Base-by-base conservation (phyloP, 805 yeast genomes). In the Ogataea chonburiensis region DNA sequence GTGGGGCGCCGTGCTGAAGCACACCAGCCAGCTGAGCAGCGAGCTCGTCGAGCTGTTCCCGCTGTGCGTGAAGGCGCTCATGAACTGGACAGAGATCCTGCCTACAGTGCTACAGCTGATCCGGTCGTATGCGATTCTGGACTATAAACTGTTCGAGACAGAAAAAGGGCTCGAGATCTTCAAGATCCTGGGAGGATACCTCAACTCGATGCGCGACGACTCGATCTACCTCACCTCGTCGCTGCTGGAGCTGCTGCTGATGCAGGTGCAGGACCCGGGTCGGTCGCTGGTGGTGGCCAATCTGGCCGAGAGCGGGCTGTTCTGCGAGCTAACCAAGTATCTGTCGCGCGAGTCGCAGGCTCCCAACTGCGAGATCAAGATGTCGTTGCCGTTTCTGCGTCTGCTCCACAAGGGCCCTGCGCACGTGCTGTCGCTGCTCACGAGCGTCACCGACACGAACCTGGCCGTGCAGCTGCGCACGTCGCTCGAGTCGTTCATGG, bases 41-140 rank as follows among this genome's bases (percentile, higher is more conserved):
- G 56, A 60, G 10, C 57, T 84, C 17, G 37, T 68, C 3, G 63
- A 64, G 12, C 49, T 73, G 12, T 70, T 82, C 44, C 75, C 73
- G 7, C 61, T 75, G 44, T 58, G 81, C 19, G 66, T 77, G 7
- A 66, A 70, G 37, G 86, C 83, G 1, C 66, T 91, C 25, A 61
- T 76, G 43, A 73, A 76, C 34, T 77, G 85, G 39, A 86, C 96
- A 0, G 95, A 85, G 56, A 75, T 84, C 9, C 60, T 85, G 26
- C 83, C 87, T 2, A 61, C 79, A 2, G 66, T 84, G 9, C 54
- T 84, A 26, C 73, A 79, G 15, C 75, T 84, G 5, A 55, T 77
- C 9, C 69, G 86, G 58, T 75, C 86, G 40, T 85, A 84, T 56
- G 53, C 79, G 0, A 58, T 85, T 14, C 40, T 77, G 14, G 49